These are phyloP conservation scores for Sphaerobolus stellatus DNA, from an alignment of 1,284 basidiomycete genomes.

Conservation along the genomic window DNA sequence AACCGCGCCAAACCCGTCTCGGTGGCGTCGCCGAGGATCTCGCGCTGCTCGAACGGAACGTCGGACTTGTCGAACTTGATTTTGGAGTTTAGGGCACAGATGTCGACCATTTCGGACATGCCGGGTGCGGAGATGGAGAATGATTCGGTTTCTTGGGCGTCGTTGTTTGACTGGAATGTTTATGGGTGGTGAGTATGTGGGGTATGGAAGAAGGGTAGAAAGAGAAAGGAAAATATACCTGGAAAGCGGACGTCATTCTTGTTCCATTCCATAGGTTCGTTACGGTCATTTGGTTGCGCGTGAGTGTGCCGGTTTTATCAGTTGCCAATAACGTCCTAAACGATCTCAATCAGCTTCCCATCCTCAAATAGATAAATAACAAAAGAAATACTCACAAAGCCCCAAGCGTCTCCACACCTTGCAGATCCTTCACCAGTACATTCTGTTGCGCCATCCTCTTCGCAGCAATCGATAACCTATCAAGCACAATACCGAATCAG, in stretches of 20 bases:
- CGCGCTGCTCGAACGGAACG: constrained; percentile 59
- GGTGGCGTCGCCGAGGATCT: constrained; percentile 67
- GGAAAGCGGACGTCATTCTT: constrained; percentile 62
- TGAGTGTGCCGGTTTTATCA: constrained; percentile 76
- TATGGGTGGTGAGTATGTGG: constrained; percentile 1
- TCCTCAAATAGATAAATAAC: constrained; percentile 14
- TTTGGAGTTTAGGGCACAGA: constrained; percentile 62
- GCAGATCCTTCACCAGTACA: constrained; percentile 67
- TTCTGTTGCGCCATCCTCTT: constrained; percentile 72
- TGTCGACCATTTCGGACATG: constrained; percentile 63
- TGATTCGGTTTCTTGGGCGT: constrained; percentile 47
- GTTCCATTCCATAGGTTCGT: constrained; percentile 63
- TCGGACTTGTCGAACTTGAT: constrained; percentile 68
- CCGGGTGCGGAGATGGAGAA: constrained; percentile 54
- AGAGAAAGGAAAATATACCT: constrained; percentile 32
- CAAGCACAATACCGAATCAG: not conserved
- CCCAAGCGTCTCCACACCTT: constrained; percentile 70
- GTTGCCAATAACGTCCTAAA: constrained; percentile 62
- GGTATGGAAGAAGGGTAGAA: constrained; percentile 1
- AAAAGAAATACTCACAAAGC: constrained; percentile 42
- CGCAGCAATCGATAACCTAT: constrained; percentile 62
- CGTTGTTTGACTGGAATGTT: constrained; percentile 56
- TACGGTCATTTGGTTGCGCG: constrained; percentile 72
- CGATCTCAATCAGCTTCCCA: constrained; percentile 21
- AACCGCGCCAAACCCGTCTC: constrained; percentile 68